phyloP scores from a whole-genome alignment of 2,329 filamentous ascomycete species.

The Biscogniauxia marginata region DNA sequence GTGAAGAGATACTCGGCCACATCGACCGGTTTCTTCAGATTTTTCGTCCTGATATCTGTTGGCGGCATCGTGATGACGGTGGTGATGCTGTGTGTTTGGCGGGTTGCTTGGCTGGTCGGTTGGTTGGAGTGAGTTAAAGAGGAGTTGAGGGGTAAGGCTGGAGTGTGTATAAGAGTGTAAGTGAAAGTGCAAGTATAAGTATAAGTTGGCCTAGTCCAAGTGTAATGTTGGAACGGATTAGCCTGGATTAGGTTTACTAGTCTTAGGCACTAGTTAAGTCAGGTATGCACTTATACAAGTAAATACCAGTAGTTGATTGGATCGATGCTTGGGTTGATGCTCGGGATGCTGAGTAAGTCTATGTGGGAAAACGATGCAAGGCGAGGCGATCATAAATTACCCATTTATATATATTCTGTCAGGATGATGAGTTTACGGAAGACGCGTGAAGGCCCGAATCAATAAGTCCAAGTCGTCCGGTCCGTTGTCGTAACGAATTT shows the following conservation, averaged over 20 bases:
- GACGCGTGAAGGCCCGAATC: no score
- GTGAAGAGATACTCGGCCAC: conserved; percentile 68
- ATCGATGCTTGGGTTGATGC: neutral
- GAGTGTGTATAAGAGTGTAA: neutral
- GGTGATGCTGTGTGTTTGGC: neutral
- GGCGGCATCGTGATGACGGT: conserved; percentile 13
- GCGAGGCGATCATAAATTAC: no score
- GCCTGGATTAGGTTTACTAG: neutral
- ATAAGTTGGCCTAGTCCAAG: no score
- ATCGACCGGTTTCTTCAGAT: conserved; percentile 51
- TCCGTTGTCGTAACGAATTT: no score
- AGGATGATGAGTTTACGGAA: no score
- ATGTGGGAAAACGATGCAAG: neutral
- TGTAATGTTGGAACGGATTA: no score
- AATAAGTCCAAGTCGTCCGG: no score
- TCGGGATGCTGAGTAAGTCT: neutral
- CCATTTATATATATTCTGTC: no score
- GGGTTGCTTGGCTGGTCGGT: neutral
- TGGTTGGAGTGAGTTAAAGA: neutral
- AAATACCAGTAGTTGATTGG: no score
- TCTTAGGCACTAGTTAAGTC: neutral
- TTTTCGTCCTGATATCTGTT: conserved; percentile 42
- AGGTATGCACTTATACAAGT: neutral
- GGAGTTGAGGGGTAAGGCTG: neutral
- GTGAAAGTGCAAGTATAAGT: neutral